These are phyloP conservation scores for Penicillium ucsense DNA, from an alignment of 495 filamentous ascomycete species.

Conservation along the genomic window DNA sequence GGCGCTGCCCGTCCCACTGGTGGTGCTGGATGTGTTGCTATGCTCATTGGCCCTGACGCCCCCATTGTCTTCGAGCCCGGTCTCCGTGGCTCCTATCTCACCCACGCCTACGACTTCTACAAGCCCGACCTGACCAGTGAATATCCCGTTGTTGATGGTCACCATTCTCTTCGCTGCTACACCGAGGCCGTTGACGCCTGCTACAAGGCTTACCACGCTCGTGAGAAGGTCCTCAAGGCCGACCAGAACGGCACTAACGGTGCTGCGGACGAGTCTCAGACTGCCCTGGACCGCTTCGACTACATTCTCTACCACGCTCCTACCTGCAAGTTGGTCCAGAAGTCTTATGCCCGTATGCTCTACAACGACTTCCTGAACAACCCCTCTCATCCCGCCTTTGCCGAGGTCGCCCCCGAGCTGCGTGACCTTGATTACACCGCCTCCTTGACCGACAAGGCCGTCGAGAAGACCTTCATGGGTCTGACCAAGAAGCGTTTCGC, in stretches of 20 bases:
- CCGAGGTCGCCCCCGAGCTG: slow-evolving; percentile 77
- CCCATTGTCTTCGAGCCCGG: slow-evolving; percentile 87
- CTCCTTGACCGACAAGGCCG: slow-evolving; percentile 81
- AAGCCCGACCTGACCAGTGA: slow-evolving; percentile 97
- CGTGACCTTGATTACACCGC: slow-evolving; percentile 74
- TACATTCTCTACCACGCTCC: slow-evolving; percentile 93
- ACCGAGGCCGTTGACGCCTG: slow-evolving; percentile 89
- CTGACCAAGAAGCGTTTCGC: slow-evolving; percentile 94
- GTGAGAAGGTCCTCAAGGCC: slow-evolving; percentile 61
- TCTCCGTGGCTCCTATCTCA: slow-evolving; percentile 84
- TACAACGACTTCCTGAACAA: slow-evolving; percentile 92
- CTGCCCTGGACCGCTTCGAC: slow-evolving; percentile 84
- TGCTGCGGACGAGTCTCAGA: slow-evolving; percentile 44
- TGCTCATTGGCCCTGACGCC: slow-evolving; percentile 89
- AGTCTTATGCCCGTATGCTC: slow-evolving; percentile 87
- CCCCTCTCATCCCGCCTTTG: slow-evolving; percentile 68
- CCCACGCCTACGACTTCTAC: slow-evolving; percentile 98
- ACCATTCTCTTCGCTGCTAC: slow-evolving; percentile 93
- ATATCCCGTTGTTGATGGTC: slow-evolving; percentile 94
- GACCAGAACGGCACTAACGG: slow-evolving; percentile 55
- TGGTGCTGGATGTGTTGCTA: slow-evolving; percentile 87
- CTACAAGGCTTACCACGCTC: slow-evolving; percentile 89
- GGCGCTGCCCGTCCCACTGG: slow-evolving; percentile 91
- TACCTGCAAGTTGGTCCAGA: slow-evolving; percentile 94
- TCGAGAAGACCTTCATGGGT: slow-evolving; percentile 95